These are phyloP conservation scores for Solanum commersonii DNA, from an alignment of 257 asterid species.

Conservation along the genomic window DNA sequence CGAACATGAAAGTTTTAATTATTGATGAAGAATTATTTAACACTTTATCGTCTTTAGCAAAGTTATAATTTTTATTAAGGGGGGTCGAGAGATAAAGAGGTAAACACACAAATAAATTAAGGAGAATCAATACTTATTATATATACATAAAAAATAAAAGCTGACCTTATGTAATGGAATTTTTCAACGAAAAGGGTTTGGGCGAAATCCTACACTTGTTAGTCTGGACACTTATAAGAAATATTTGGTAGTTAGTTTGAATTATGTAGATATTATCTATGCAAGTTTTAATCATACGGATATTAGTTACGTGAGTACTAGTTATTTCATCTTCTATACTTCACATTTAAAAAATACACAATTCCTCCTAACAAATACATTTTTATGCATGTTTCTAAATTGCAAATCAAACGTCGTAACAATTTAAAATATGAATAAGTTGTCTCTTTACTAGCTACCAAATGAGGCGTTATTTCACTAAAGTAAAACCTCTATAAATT, in stretches of 20 bases:
- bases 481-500: too few species aligned
- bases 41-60: background rate
- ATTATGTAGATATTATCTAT: background rate
- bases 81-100: background rate
- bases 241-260: background rate
- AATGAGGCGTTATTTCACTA: accelerated
- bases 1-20: background rate
- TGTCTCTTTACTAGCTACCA: background rate
- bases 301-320: background rate
- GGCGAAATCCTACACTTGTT: background rate
- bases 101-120: background rate
- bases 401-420: background rate
- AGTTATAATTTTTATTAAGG: too few species aligned
- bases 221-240: background rate
- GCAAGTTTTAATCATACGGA: background rate
- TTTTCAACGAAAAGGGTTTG: accelerated
- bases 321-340: background rate
- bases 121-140: accelerated
- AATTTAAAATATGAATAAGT: background rate
- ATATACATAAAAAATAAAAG: background rate
- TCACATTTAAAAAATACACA: background rate
- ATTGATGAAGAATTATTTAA: background rate
- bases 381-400: background rate
- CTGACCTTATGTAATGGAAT: too few species aligned
- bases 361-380: background rate